Evolutionary conservation across 208 protist species (phyloP), one percentile per base, ranked within the genome.

Genomic region (Acanthamoeba triangularis): DNA sequence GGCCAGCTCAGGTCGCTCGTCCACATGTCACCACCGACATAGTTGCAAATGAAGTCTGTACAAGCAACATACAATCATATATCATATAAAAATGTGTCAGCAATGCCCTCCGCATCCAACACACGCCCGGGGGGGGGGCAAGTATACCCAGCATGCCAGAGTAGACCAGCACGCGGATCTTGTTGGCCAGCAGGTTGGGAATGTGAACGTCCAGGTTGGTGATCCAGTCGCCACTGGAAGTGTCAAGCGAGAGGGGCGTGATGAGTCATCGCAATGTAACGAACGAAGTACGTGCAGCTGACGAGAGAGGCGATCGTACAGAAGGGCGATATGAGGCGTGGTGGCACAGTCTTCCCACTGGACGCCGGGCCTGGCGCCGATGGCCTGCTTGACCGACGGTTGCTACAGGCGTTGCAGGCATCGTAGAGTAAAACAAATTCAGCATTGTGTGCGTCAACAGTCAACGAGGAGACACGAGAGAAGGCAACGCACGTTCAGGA

Each of bases 1-100:
- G 82, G 82, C 82, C 82, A 90, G 14, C 14, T 44, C 11, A 90
- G 54, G 30, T 59, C 41, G 47, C 54, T 65, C 5, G 82, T 90
- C 82, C 82, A 90, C 82, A 90, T 65, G 82, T 90, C 82, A n/a
- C 82, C 82, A 5, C 82, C 82, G 20, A 90, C 82, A n/a, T 65
- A 90, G 37, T 90, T 90, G 82, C 82, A 90, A n/a, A 90, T 90
- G 33, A 90, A 90, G 82, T 90, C 82, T 90, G 80, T 23, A 6
- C 47, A 20, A 59, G 33, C 11, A 4, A 13, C n/a, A 47, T 18
- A 10, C 30, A 28, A 8, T 88, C 80, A 14, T 28, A 59, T 14
- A 35, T 63, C 2, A 20, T 2, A 20, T 7, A 67, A 67, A 28
- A 11, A 13, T 41, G 4, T 37, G 11, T 16, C 33, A 20, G 8